Conservation (phyloP, 768 basidiomycete species). For the Leucogyrophana mollusca region DNA sequence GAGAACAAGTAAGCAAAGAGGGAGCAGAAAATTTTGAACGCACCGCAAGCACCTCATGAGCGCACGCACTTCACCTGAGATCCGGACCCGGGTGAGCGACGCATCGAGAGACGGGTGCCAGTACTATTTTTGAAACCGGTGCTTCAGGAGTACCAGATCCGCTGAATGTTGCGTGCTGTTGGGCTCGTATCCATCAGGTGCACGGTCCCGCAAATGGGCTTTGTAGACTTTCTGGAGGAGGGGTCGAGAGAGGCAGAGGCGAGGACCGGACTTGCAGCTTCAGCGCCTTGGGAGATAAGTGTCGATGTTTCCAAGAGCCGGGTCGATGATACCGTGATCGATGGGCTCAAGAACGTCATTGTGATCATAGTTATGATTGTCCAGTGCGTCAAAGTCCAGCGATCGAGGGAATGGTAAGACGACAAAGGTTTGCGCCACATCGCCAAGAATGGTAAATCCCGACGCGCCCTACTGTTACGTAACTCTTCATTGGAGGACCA, state of each 20-base stretch:
- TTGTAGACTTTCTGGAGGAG: constrained; percentile 69
- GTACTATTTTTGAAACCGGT: constrained; percentile 91
- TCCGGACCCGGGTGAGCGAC: constrained; percentile 72
- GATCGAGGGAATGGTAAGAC: no score
- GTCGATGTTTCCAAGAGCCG: constrained; percentile 32
- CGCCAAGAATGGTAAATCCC: no score
- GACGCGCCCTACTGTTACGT: no score
- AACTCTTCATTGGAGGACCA: no score
- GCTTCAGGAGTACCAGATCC: constrained; percentile 65
- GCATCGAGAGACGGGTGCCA: constrained; percentile 81
- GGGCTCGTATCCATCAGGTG: neutral
- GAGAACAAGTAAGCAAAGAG: neutral
- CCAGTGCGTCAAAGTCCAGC: no score
- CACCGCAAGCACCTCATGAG: constrained; percentile 79
- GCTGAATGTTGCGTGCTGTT: neutral
- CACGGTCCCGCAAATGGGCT: constrained; percentile 36
- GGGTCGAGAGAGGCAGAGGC: constrained; percentile 20
- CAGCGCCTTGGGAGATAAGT: constrained; percentile 74
- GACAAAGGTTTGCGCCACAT: no score
- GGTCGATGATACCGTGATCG: constrained; percentile 8
- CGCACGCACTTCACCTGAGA: constrained; percentile 85
- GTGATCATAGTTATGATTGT: no score
- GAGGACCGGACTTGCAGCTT: constrained; percentile 68
- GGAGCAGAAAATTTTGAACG: constrained; percentile 11
- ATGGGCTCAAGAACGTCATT: no score